These are phyloP conservation scores for Caryopteris hybrid DNA, from an alignment of 305 asterid genomes.

Conservation along the genomic window DNA sequence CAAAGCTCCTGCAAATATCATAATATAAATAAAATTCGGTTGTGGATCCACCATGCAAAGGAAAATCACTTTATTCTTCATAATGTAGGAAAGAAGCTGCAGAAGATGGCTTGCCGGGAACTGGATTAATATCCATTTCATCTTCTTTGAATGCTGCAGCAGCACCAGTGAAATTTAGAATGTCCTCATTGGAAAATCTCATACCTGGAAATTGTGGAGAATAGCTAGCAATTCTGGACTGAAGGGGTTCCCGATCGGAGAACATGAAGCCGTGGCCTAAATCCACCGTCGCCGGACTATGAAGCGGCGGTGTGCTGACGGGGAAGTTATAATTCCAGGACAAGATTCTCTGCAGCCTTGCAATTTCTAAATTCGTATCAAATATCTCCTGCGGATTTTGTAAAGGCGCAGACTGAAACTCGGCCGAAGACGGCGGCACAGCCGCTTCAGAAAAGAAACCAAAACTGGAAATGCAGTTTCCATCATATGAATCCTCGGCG, in stretches of 20 bases:
- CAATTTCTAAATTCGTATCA: conserved; percentile 23
- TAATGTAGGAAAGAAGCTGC: conserved; percentile 18
- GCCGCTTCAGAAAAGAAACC: background rate
- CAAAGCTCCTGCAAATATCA: background rate
- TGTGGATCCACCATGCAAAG: background rate
- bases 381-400: conserved; percentile 12
- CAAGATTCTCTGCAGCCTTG: conserved; percentile 20
- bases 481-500: background rate
- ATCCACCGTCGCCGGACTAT: conserved; percentile 14
- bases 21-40: background rate
- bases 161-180: conserved; percentile 23
- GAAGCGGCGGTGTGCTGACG: conserved; percentile 10
- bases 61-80: conserved; percentile 13
- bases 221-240: conserved; percentile 44
- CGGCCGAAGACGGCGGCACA: background rate
- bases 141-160: conserved; percentile 23
- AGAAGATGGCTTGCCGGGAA: conserved; percentile 18
- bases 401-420: conserved; percentile 16
- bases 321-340: conserved; percentile 13
- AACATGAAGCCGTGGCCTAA: conserved; percentile 22
- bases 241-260: conserved; percentile 87
- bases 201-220: conserved; percentile 29
- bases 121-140: conserved; percentile 20
- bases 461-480: background rate
- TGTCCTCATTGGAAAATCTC: conserved; percentile 25